Percentiles rank a stretch among this genome's conserved stretches.
Conservation (phyloP, 2,329 filamentous ascomycete species). For the Aureobasidium sp. region DNA sequence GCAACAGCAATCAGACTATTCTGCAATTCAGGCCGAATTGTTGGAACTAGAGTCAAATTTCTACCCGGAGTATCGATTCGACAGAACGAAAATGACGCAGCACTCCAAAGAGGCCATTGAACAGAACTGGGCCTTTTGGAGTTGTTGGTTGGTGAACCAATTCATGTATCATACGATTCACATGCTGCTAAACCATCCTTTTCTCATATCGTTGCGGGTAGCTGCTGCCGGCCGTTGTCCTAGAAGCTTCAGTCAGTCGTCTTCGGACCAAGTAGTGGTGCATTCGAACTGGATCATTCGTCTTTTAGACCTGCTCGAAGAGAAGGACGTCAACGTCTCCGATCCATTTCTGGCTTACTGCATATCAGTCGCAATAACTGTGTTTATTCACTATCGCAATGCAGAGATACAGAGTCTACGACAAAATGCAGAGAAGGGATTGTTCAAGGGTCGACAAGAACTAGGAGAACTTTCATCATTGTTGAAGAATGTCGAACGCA, state of each 20-base stretch:
- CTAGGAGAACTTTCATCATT: background rate
- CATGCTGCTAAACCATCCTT: conserved; percentile 11
- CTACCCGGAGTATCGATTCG: conserved; percentile 6
- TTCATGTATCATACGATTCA: conserved; percentile 14
- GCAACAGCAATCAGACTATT: conserved; percentile 12
- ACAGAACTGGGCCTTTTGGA: conserved; percentile 12
- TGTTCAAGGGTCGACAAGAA: conserved; percentile 10
- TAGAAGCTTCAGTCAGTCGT: conserved; percentile 7
- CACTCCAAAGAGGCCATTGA: conserved; percentile 10
- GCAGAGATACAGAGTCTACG: conserved; percentile 1
- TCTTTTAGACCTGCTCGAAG: conserved; percentile 1
- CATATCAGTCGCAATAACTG: conserved; percentile 2
- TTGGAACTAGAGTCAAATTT: conserved; percentile 11
- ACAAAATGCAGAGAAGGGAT: conserved; percentile 6
- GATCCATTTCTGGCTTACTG: conserved; percentile 12
- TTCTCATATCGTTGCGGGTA: conserved; percentile 5
- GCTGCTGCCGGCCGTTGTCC: background rate
- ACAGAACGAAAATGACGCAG: background rate
- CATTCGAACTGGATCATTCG: conserved; percentile 14
- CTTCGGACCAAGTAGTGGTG: conserved; percentile 7
- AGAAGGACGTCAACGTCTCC: background rate
- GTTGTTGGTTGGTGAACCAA: conserved; percentile 4
- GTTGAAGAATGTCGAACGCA: conserved; percentile 9
- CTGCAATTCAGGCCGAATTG: background rate
- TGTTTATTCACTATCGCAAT: conserved; percentile 9